Percentiles rank a stretch among this genome's conserved stretches.
phyloP scores from a whole-genome alignment of 2,329 filamentous ascomycete species.

The Alternaria triticimaculans region DNA sequence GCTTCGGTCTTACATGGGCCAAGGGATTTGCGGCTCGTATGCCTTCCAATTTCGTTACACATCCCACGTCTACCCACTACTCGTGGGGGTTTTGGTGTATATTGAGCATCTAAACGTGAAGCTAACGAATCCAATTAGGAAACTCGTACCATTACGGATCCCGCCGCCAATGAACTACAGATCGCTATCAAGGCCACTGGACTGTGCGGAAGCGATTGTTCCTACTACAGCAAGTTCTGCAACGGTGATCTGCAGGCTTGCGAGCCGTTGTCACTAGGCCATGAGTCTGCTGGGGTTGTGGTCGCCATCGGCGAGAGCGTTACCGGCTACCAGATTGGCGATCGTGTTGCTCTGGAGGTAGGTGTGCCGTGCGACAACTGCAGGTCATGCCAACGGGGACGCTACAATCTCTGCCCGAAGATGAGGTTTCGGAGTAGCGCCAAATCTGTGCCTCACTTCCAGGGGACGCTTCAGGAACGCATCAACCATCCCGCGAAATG shows the following conservation, averaged over 20 bases:
- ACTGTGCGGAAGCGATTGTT: slow-evolving; percentile 73
- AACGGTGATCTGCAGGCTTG: slow-evolving; percentile 73
- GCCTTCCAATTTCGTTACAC: slow-evolving; percentile 40
- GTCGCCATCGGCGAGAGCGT: slow-evolving; percentile 48
- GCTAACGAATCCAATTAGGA: slow-evolving; percentile 54
- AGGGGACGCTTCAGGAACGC: slow-evolving; percentile 53
- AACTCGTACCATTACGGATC: slow-evolving; percentile 62
- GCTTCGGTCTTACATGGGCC: slow-evolving; percentile 52
- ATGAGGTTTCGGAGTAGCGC: slow-evolving; percentile 54
- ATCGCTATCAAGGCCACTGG: slow-evolving; percentile 70
- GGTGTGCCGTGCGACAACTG: slow-evolving; percentile 52
- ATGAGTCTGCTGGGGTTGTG: slow-evolving; percentile 51
- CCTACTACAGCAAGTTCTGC: slow-evolving; percentile 75
- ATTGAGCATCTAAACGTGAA: slow-evolving; percentile 16
- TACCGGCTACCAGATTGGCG: slow-evolving; percentile 48
- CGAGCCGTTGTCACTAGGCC: slow-evolving; percentile 65
- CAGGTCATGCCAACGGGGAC: slow-evolving; percentile 50
- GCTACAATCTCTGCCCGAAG: slow-evolving; percentile 52
- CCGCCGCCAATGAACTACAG: slow-evolving; percentile 66
- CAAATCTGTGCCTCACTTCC: slow-evolving; percentile 53
- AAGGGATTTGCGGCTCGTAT: slow-evolving; percentile 52
- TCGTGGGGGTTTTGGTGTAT: slow-evolving; percentile 41
- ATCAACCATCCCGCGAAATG: slow-evolving; percentile 54
- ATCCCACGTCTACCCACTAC: slow-evolving; percentile 41
- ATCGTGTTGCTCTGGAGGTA: slow-evolving; percentile 51